A percentile compares a stretch with the other conserved stretches of the same genome.
phyloP scores from a whole-genome alignment of 2,329 filamentous ascomycete genomes.

The Thelonectria olida region DNA sequence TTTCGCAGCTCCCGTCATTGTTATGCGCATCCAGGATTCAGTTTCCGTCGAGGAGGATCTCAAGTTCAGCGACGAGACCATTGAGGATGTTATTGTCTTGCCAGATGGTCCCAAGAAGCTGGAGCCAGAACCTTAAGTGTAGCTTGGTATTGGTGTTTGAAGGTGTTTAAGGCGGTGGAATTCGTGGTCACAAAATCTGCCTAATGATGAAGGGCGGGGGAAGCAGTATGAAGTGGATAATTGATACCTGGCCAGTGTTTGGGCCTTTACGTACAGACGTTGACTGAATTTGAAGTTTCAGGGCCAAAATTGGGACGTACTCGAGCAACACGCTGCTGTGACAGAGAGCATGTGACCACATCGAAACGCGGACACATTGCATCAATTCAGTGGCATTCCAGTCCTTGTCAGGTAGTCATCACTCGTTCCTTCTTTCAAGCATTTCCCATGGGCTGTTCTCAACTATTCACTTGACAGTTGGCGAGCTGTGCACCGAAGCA shows the following conservation, averaged over 20 bases:
- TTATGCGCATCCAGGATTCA: slow-evolving; percentile 79
- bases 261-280: background rate
- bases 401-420: too few relatives aligned
- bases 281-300: slow-evolving; percentile 6
- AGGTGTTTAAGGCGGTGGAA: background rate
- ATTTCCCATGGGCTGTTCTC: too few relatives aligned
- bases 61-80: slow-evolving; percentile 84
- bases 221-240: background rate
- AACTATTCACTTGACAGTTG: too few relatives aligned
- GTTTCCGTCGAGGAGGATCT: slow-evolving; percentile 82
- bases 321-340: too few relatives aligned
- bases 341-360: too few relatives aligned
- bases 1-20: slow-evolving; percentile 80
- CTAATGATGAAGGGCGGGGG: slow-evolving; percentile 6
- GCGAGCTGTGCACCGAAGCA: too few relatives aligned
- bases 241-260: slow-evolving; percentile 15
- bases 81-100: slow-evolving; percentile 68
- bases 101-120: slow-evolving; percentile 27
- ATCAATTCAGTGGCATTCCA: too few relatives aligned
- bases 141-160: background rate
- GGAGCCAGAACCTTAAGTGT: slow-evolving; percentile 23
- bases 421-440: too few relatives aligned
- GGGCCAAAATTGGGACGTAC: too few relatives aligned
- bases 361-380: too few relatives aligned
- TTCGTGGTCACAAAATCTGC: background rate